Evolutionary conservation across 371 early-diverging fungal genomes (phyloP).

Genomic region (Actinomortierella ambigua): DNA sequence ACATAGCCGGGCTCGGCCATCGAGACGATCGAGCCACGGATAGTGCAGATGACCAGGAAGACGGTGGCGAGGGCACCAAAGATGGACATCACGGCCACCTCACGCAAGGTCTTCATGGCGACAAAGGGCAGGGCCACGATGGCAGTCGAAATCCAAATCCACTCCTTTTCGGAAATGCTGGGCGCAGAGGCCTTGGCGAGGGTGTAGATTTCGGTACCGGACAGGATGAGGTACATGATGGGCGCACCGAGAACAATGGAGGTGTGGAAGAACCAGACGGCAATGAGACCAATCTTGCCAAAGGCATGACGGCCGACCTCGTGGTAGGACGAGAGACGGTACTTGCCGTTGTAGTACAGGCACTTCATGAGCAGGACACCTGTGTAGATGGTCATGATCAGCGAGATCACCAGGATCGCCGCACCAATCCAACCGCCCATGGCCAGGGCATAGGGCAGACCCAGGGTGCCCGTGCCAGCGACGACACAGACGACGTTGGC

Average conservation of each 20-base stretch:
- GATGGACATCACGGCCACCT: slow-evolving; percentile 65
- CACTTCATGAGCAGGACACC: slow-evolving; percentile 75
- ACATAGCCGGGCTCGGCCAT: slow-evolving; percentile 34
- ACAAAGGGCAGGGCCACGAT: slow-evolving; percentile 56
- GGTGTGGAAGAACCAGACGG: slow-evolving; percentile 59
- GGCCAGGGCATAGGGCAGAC: slow-evolving; percentile 82
- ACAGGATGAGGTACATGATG: slow-evolving; percentile 59
- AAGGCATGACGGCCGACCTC: slow-evolving; percentile 49
- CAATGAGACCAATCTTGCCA: slow-evolving; percentile 41
- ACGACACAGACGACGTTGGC: slow-evolving; percentile 80
- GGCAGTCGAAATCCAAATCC: slow-evolving; percentile 57
- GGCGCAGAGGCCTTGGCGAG: slow-evolving; percentile 12
- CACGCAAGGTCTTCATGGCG: slow-evolving; percentile 62
- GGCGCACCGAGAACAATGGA: slow-evolving; percentile 67
- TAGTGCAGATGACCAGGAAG: slow-evolving; percentile 51
- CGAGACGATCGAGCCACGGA: slow-evolving; percentile 49
- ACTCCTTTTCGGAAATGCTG: slow-evolving; percentile 41
- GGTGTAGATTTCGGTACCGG: slow-evolving; percentile 53
- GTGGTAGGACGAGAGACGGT: slow-evolving; percentile 46
- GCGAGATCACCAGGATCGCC: slow-evolving; percentile 71
- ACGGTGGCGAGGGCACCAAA: slow-evolving; percentile 64
- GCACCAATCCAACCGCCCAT: slow-evolving; percentile 86
- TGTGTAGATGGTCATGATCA: slow-evolving; percentile 73
- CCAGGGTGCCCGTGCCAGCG: slow-evolving; percentile 85
- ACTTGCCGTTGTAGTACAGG: slow-evolving; percentile 63